Conservation (phyloP, 176 grass and related monocot species). For the Ampelocalamus luodianensis region DNA sequence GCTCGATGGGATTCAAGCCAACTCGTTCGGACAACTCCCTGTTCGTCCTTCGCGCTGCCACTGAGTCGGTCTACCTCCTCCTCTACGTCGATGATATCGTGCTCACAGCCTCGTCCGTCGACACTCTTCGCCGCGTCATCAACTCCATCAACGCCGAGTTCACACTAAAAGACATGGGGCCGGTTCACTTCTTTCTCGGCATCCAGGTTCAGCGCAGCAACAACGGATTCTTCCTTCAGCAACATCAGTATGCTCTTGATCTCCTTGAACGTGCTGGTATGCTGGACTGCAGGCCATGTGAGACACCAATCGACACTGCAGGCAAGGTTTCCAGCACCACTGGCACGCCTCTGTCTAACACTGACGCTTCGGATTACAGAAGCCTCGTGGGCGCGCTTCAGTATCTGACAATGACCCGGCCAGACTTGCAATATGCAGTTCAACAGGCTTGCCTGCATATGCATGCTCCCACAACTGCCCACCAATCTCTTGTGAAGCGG, state of each 20-base stretch:
- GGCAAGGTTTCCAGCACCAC: neutral
- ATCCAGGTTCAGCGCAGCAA: neutral
- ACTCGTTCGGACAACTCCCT: too few relatives aligned
- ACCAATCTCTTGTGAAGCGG: neutral
- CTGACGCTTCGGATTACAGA: neutral
- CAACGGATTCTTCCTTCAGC: neutral
- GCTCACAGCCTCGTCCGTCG: neutral
- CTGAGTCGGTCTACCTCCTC: too few relatives aligned
- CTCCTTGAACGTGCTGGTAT: rapidly evolving
- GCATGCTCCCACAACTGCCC: neutral
- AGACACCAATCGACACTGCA: neutral
- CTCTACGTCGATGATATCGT: neutral
- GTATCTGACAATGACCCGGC: neutral
- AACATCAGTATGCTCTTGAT: neutral
- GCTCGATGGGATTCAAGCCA: too few relatives aligned
- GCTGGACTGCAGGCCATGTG: rapidly evolving
- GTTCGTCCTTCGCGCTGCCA: neutral
- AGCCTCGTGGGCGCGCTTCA: neutral
- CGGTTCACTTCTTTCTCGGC: neutral
- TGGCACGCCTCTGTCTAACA: rapidly evolving
- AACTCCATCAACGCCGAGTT: neutral
- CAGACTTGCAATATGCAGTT: neutral
- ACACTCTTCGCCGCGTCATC: too few relatives aligned
- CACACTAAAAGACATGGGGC: neutral
- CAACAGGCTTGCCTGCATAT: neutral